These are phyloP conservation scores for Calonectria hawksworthii DNA, from an alignment of 2,329 filamentous ascomycete genomes.

Conservation along the genomic window DNA sequence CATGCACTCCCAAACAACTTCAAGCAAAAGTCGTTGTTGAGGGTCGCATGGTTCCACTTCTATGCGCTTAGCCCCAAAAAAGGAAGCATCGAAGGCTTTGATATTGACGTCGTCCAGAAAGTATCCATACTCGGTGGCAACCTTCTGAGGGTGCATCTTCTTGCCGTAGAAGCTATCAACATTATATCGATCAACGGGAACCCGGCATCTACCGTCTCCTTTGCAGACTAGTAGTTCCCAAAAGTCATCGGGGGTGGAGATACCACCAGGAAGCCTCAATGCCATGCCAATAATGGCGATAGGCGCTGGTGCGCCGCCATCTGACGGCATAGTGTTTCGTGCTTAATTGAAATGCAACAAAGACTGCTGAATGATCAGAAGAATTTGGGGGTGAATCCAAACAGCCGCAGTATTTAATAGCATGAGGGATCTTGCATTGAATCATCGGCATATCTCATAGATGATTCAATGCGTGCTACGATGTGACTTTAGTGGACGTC, in stretches of 20 bases:
- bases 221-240: background rate
- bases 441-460: too few species aligned
- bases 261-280: background rate
- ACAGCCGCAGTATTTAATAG: too few species aligned
- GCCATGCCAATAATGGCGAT: background rate
- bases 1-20: constrained; percentile 1
- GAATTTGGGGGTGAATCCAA: too few species aligned
- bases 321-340: background rate
- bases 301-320: background rate
- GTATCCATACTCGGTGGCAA: background rate
- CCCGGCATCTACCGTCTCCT: background rate
- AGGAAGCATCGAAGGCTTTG: background rate
- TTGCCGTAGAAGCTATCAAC: background rate
- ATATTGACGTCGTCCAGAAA: background rate
- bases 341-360: too few species aligned
- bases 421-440: too few species aligned
- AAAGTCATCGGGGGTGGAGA: background rate
- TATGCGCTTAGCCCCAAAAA: background rate
- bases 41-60: background rate
- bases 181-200: background rate
- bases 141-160: background rate
- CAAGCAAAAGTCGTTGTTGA: background rate
- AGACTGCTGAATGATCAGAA: too few species aligned
- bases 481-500: too few species aligned
- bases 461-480: too few species aligned